A percentile compares a stretch with the other conserved stretches of the same genome.
These are phyloP conservation scores for Globisporangium irregulare DNA, from an alignment of 352 stramenopile genomes.

Conservation along the genomic window DNA sequence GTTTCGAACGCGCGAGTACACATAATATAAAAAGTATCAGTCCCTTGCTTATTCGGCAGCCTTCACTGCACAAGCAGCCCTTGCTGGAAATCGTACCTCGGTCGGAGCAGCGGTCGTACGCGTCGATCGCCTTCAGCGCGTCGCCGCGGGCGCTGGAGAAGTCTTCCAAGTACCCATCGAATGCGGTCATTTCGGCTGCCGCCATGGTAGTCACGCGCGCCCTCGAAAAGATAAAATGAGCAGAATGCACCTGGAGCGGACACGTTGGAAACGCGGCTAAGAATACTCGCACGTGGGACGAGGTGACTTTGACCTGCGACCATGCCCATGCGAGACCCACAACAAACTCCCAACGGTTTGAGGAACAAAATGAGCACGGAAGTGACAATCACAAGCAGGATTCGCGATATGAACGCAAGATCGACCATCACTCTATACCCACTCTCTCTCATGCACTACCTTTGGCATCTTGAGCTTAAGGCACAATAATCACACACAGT, in stretches of 20 bases:
- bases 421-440: too few relatives aligned
- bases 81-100: constrained; percentile 18
- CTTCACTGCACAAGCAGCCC: background rate
- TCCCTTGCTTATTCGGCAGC: background rate
- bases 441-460: too few relatives aligned
- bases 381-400: too few relatives aligned
- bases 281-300: constrained; percentile 10
- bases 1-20: constrained; percentile 1
- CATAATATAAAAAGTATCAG: background rate
- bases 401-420: too few relatives aligned
- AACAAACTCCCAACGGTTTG: background rate
- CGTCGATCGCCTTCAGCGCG: constrained; percentile 47
- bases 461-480: too few relatives aligned
- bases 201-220: constrained; percentile 5
- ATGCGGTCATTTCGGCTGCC: constrained; percentile 13
- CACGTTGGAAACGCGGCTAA: constrained; percentile 4
- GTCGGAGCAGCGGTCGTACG: constrained; percentile 30
- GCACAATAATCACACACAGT: too few relatives aligned
- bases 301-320: background rate
- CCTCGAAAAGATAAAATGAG: background rate
- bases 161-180: constrained; percentile 60
- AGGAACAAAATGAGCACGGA: background rate
- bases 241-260: background rate
- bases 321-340: background rate
- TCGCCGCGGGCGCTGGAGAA: constrained; percentile 44